A percentile compares a stretch with the other conserved stretches of the same genome.
Conservation (phyloP, 257 asterid genomes). For the Solanum etuberosum region DNA sequence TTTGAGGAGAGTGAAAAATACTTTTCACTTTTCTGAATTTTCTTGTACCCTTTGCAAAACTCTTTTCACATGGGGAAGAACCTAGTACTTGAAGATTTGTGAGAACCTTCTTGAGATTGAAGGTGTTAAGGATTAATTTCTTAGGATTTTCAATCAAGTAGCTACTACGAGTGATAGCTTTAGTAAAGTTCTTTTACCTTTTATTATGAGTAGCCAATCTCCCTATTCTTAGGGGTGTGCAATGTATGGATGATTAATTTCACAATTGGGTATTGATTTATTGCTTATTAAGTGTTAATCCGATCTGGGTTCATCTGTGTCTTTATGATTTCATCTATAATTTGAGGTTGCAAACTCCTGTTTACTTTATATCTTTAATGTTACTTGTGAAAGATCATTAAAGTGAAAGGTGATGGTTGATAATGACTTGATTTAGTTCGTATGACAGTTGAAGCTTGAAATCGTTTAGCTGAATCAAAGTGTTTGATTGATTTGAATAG, state of each 20-base stretch:
- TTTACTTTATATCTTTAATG: not conserved
- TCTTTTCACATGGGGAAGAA: not conserved
- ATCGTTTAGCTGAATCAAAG: not conserved
- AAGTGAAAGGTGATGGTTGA: not conserved
- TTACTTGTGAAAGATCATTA: not conserved
- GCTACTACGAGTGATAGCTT: not conserved
- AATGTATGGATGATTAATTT: not conserved
- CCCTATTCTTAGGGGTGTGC: not conserved
- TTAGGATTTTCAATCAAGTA: not conserved
- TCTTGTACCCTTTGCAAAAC: no score
- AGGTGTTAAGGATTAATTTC: not conserved
- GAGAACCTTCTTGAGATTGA: not conserved
- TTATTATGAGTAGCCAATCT: not conserved
- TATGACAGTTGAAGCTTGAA: not conserved
- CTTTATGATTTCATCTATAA: not conserved
- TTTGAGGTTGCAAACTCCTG: not conserved
- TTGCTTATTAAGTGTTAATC: not conserved
- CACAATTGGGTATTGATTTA: not conserved
- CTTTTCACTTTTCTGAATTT: no score
- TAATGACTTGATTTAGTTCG: not conserved
- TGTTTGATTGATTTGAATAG: not conserved
- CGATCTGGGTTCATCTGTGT: not conserved
- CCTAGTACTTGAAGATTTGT: not conserved
- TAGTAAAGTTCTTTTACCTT: not conserved
- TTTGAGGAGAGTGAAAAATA: no score